phyloP scores from a whole-genome alignment of 176 grass and related monocot genomes.

The Oryza glaberrima region DNA sequence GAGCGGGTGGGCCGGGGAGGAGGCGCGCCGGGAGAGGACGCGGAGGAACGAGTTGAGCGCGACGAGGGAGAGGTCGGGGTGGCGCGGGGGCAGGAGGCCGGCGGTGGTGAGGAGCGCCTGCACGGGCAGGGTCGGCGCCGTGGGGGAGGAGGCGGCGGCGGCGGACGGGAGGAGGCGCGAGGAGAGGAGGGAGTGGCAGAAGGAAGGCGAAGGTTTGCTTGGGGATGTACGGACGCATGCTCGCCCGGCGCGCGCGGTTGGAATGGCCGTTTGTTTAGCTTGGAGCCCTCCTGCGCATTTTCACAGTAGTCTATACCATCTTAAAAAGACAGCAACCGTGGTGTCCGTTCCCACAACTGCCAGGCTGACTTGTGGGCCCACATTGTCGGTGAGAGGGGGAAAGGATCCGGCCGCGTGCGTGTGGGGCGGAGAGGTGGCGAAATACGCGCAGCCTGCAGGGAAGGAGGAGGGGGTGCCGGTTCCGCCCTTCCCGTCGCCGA shows the following conservation, averaged over 20 bases:
- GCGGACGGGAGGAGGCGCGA: constrained; percentile 47
- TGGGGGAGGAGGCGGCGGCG: neutral
- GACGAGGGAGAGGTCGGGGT: constrained; percentile 58
- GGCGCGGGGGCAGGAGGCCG: constrained; percentile 40
- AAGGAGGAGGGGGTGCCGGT: no score
- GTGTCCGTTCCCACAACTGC: no score
- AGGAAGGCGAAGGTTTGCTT: constrained; percentile 53
- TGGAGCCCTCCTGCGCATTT: neutral
- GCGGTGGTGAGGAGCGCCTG: constrained; percentile 61
- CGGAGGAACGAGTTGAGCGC: constrained; percentile 62
- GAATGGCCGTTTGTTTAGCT: neutral
- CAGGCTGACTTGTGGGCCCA: no score
- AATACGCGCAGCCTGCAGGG: no score
- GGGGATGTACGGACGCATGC: constrained; percentile 53
- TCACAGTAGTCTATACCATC: no score
- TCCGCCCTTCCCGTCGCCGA: no score
- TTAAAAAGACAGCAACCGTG: no score
- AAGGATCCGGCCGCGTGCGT: no score
- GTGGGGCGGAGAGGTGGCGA: no score
- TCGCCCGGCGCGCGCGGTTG: neutral
- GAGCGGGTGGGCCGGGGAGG: constrained; percentile 49
- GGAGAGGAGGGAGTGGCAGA: constrained; percentile 58
- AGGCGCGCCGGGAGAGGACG: constrained; percentile 45
- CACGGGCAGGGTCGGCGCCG: constrained; percentile 40
- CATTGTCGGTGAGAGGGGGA: no score